Base-by-base conservation (phyloP, 2,329 filamentous ascomycete genomes). In the Colletotrichum paranaense region DNA sequence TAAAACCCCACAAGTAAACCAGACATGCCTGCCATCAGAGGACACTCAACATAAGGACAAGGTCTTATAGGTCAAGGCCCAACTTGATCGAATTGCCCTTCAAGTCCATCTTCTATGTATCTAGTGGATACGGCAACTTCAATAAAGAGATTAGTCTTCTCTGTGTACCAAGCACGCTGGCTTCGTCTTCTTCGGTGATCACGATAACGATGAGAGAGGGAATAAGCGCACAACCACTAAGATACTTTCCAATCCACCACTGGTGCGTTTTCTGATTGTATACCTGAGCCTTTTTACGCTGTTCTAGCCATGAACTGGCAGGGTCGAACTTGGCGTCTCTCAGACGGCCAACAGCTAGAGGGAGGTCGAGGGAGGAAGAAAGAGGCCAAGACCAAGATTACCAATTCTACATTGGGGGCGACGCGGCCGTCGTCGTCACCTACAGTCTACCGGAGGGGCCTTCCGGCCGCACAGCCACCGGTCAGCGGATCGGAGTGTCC, bases 261-360 rank as follows among this genome's bases (percentile, higher is more conserved):
- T 66, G 84, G 85, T 7, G 83, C 85, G 0, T 35, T 67, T 52
- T 0, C 70, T 88, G 3, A 84, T 73, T 1, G 73, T 88, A 4
- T 88, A 86, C 58, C 83, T 85, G 8, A 88, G 85, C 59, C 84
- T 85, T 5, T 85, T 81, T 65, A 88, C 85, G 0, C 86, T 85
- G 3, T 80, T 81, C 67, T 88, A 85, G 0, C 85, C 86, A 3
- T 80, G 80, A 0, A 68, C 80, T 3, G 78, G 79, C 5, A 75
- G 76, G n/a, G 85, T 35, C 9, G 32, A 35, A 35, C 32, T 84
- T 4, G 8, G 82, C 85, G 82, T 0, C 88, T 88, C 70, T 84
- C 88, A 67, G 88, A 88, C 60, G 38, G 49, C 42, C 73, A 78
- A 78, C 2, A 19, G 42, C 38, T 6, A 19, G 12, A 42, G 12